phyloP scores from a whole-genome alignment of 2,329 filamentous ascomycete genomes.

The Penicillium capsulatum region DNA sequence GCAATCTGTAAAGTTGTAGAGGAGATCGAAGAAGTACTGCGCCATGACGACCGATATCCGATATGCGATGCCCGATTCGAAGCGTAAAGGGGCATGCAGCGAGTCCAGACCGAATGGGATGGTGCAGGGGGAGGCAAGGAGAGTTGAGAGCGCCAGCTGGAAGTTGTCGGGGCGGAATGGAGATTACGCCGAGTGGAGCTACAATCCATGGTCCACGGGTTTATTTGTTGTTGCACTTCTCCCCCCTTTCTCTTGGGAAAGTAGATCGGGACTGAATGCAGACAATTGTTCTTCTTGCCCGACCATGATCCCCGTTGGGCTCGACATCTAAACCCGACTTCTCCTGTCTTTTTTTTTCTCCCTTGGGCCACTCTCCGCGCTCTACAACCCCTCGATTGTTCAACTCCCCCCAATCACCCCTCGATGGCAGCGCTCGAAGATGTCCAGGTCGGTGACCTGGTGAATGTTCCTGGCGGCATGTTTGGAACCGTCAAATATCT shows the following conservation, averaged over 20 bases:
- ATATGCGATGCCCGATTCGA: background rate
- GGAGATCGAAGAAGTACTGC: slow-evolving; percentile 78
- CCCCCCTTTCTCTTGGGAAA: slow-evolving; percentile 9
- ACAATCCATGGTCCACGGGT: slow-evolving; percentile 8
- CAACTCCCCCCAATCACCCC: background rate
- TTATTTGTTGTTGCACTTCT: slow-evolving; percentile 20
- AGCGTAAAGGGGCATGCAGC: background rate
- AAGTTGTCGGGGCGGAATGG: slow-evolving; percentile 5
- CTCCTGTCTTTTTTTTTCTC: background rate
- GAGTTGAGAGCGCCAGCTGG: slow-evolving; percentile 2
- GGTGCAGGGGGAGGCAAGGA: slow-evolving; percentile 6
- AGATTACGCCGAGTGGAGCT: slow-evolving; percentile 21
- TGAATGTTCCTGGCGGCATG: slow-evolving; percentile 94
- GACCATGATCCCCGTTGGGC: too few species aligned
- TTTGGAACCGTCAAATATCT: slow-evolving; percentile 84
- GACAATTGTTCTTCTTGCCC: too few species aligned
- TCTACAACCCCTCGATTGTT: slow-evolving; percentile 1
- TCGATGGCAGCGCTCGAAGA: slow-evolving; percentile 43
- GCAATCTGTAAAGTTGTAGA: slow-evolving; percentile 91
- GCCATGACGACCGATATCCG: slow-evolving; percentile 54
- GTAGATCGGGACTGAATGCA: too few species aligned
- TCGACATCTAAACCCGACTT: too few species aligned
- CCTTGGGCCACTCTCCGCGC: background rate
- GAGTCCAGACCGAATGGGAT: slow-evolving; percentile 2
- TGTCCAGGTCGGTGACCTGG: slow-evolving; percentile 72